phyloP scores from a whole-genome alignment of 495 filamentous ascomycete species.

The Cercophora scortea region DNA sequence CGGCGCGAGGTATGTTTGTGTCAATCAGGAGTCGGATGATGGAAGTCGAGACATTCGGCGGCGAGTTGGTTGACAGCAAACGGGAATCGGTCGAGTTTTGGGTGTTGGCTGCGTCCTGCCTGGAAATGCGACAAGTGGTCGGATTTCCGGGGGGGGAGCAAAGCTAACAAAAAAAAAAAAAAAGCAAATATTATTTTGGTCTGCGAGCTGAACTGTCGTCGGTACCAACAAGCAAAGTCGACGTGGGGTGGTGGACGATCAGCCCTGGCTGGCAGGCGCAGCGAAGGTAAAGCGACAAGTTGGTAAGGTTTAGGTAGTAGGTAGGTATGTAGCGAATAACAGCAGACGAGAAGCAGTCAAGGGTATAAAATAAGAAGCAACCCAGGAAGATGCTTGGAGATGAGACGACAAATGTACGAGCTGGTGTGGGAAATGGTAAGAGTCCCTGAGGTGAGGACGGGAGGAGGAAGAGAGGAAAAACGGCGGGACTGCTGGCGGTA shows the following conservation, averaged over 20 bases:
- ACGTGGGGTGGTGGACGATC: too few relatives aligned
- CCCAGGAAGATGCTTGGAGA: not conserved
- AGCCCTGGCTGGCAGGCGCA: too few relatives aligned
- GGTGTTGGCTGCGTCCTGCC: not conserved
- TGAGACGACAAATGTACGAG: not conserved
- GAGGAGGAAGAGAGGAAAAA: constrained; percentile 3
- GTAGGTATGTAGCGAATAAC: too few relatives aligned
- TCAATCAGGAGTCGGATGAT: constrained; percentile 8
- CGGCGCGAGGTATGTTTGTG: not conserved
- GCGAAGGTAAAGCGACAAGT: too few relatives aligned
- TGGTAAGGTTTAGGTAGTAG: too few relatives aligned
- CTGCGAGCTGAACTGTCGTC: constrained; percentile 7
- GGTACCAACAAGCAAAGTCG: too few relatives aligned
- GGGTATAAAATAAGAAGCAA: constrained; percentile 8
- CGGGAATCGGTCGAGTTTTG: not conserved
- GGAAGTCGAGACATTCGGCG: constrained; percentile 12
- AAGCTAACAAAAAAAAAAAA: not conserved
- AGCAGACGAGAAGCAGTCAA: not conserved
- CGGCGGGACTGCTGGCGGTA: not conserved
- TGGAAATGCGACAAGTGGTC: not conserved
- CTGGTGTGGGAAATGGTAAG: not conserved
- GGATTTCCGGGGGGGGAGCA: not conserved
- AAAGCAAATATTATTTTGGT: constrained; percentile 13
- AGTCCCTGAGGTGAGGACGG: not conserved
- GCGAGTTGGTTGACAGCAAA: not conserved